These are phyloP conservation scores for Magnusiomyces tetraspermus DNA, from an alignment of 1,139 yeast genomes.

Conservation along the genomic window DNA sequence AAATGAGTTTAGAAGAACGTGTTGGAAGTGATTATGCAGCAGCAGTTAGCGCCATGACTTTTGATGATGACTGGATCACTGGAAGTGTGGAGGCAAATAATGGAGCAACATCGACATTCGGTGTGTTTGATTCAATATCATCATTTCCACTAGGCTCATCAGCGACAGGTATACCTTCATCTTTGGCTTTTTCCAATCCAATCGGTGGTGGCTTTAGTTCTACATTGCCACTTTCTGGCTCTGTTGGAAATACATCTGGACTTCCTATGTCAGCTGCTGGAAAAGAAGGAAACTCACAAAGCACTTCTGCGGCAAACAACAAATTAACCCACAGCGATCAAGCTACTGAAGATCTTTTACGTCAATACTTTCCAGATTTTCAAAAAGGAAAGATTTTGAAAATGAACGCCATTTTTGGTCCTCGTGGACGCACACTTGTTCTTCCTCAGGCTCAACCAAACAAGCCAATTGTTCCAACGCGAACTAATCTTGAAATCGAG, in stretches of 20 bases:
- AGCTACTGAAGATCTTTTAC: constrained; percentile 21
- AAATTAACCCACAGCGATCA: neutral
- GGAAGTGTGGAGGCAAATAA: constrained; percentile 1
- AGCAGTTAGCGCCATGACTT: constrained; percentile 12
- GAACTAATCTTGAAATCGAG: constrained; percentile 35
- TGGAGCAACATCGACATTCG: neutral
- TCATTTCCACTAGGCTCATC: constrained; percentile 1
- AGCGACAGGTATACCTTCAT: neutral
- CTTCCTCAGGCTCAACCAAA: constrained; percentile 44
- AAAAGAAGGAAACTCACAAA: neutral
- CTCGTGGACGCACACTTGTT: constrained; percentile 46
- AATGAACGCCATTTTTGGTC: constrained; percentile 59
- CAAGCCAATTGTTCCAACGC: constrained; percentile 56
- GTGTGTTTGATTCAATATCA: neutral
- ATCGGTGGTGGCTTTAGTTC: neutral
- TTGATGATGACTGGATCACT: constrained; percentile 14
- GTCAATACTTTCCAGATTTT: constrained; percentile 53
- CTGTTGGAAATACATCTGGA: neutral
- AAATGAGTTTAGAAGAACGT: constrained; percentile 15
- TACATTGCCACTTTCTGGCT: neutral
- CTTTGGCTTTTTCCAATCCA: neutral
- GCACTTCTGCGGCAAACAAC: neutral
- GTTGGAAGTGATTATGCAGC: constrained; percentile 17
- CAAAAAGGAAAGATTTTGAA: constrained; percentile 46
- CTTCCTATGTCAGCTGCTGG: neutral